Percentiles rank a stretch among this genome's conserved stretches.
phyloP scores from a whole-genome alignment of 23 red algal species.

The Pyropia haitanensis region DNA sequence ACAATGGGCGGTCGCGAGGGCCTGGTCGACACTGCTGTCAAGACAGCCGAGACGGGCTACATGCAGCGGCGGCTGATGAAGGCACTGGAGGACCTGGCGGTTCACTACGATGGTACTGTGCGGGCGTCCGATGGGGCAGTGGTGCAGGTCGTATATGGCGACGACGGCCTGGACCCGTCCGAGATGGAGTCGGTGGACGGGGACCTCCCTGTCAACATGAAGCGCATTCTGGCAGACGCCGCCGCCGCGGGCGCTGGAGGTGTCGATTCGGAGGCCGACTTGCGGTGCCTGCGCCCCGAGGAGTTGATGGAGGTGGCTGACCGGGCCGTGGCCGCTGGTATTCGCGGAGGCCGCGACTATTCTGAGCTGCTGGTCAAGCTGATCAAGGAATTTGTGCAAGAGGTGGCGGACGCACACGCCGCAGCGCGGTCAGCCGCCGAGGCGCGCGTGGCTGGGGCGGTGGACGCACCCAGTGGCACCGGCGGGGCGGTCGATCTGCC shows the following conservation, averaged over 20 bases:
- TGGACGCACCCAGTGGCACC: not conserved
- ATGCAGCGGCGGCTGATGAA: constrained; percentile 85
- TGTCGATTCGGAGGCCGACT: constrained; percentile 13
- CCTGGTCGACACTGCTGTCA: constrained; percentile 96
- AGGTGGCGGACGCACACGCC: constrained; percentile 15
- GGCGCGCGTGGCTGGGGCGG: not conserved
- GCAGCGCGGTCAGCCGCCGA: not conserved
- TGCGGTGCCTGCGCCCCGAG: constrained; percentile 15
- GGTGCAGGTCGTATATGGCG: constrained; percentile 84
- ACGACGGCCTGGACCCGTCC: constrained; percentile 83
- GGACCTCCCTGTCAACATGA: constrained; percentile 42
- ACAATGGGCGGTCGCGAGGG: constrained; percentile 93
- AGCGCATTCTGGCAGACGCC: constrained; percentile 21
- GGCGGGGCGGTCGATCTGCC: not conserved
- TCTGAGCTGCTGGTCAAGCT: constrained; percentile 12
- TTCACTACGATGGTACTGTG: constrained; percentile 93
- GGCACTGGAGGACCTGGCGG: constrained; percentile 90
- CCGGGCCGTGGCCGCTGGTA: constrained; percentile 13
- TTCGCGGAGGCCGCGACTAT: no score
- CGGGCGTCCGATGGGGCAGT: constrained; percentile 71
- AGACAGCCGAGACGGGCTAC: constrained; percentile 96
- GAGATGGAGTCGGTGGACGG: constrained; percentile 65
- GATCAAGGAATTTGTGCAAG: constrained; percentile 6
- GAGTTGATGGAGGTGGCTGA: constrained; percentile 21
- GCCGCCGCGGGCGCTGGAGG: constrained; percentile 15